These are phyloP conservation scores for Lachancea dasiensis DNA, from an alignment of 805 yeast species.

Conservation along the genomic window DNA sequence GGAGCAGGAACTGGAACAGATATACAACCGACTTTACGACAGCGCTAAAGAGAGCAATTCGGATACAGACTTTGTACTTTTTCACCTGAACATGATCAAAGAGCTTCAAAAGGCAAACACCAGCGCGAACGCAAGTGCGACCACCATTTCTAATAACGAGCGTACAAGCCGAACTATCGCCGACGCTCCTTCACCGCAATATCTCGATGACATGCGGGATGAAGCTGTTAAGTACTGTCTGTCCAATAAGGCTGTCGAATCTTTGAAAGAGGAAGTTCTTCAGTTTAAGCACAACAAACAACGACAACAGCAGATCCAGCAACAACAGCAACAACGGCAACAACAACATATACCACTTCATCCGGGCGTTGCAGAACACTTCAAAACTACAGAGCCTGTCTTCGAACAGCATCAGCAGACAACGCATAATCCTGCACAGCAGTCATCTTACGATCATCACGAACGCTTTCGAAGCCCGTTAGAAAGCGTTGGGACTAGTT, in stretches of 20 bases:
- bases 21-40: conserved; percentile 63
- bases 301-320: conserved; percentile 12
- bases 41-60: conserved; percentile 36
- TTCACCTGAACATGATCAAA: conserved; percentile 30
- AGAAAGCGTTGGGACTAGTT: too few relatives aligned
- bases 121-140: conserved; percentile 6
- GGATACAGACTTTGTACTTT: conserved; percentile 29
- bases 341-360: neutral
- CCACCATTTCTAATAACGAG: conserved; percentile 4
- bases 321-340: neutral
- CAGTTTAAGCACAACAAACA: conserved; percentile 30
- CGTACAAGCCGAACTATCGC: neutral
- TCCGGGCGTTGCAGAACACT: too few relatives aligned
- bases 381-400: too few relatives aligned
- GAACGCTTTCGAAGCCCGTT: neutral
- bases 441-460: neutral
- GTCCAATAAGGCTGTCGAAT: conserved; percentile 22
- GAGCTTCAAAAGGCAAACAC: conserved; percentile 28
- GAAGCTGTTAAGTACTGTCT: conserved; percentile 22
- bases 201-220: conserved; percentile 18
- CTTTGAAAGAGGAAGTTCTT: conserved; percentile 29
- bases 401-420: neutral
- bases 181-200: conserved; percentile 7
- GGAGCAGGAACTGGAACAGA: conserved; percentile 68
- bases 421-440: neutral